Evolutionary conservation across 169 alveolate species (phyloP), one percentile per base, ranked within the genome.

Genomic region (Cyclospora cayetanensis): DNA sequence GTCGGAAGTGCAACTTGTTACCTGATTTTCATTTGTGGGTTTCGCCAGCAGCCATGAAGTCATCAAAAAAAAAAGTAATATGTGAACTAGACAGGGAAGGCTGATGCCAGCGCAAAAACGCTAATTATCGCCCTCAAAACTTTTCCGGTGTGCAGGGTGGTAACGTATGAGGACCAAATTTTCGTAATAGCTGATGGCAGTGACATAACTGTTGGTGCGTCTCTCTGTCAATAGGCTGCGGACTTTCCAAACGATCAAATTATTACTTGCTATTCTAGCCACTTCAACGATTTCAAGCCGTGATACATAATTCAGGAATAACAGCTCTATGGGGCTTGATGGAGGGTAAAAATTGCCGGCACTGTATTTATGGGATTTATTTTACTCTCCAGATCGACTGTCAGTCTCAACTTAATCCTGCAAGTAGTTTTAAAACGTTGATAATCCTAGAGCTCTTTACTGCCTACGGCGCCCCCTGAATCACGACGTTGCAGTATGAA

Each of bases 261-360:
- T 31, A 65, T 29, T 27, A 22, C 7, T n/a, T 29, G 76, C 76
- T 65, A 65, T 42, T 65, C 41, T 4, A 37, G 34, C 22, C 41
- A 42, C 11, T 65, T 27, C 76, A 27, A 5, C 43, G 34, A 27
- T 31, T 4, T 20, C 43, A 65, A 25, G 43, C 27, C 11, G 76
- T 65, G 5, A 0, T 37, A 1, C 27, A 65, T 4, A 25, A 90
- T 97, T 97, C 97, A 94, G 98, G n/a, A 4, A 27, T 27, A 7
- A 18, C 35, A 18, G 72, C 29, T 37, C 29, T 1, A 37, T 60
- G 11, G 72, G 72, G 37, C 4, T 5, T 60, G 0, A n/a, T n/a
- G n/a, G n/a, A n/a, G n/a, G n/a, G n/a, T n/a, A 60, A 60, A 60
- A 60, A n/a, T 11, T 60, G 37, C 35, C 35, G 37, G 11, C 29